phyloP scores from a whole-genome alignment of 83 land plant genomes.

The Thuja plicata region DNA sequence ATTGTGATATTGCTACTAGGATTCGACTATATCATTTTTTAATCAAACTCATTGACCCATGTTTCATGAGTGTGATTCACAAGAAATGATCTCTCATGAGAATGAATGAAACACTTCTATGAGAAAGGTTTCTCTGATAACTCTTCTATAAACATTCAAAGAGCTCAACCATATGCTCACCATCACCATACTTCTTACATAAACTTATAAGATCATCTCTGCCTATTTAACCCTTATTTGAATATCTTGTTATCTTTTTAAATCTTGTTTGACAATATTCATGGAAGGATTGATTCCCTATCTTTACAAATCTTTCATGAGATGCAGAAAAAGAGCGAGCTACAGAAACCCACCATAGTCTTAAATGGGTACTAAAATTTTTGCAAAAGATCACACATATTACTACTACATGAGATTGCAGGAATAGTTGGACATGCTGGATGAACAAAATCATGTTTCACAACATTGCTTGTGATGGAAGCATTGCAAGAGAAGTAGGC shows the following conservation, averaged over 20 bases:
- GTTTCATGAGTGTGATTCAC: too few species aligned
- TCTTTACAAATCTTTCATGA: not conserved
- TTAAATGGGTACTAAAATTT: not conserved
- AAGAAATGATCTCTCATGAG: too few species aligned
- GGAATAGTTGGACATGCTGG: not conserved
- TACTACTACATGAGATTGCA: not conserved
- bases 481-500: not conserved
- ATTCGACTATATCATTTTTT: too few species aligned
- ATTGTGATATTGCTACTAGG: too few species aligned
- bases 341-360: not conserved
- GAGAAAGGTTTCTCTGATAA: not conserved
- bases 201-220: not conserved
- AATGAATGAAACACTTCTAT: too few species aligned
- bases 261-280: not conserved
- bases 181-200: not conserved
- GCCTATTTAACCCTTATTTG: too few species aligned
- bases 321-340: not conserved
- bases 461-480: not conserved
- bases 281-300: constrained; percentile 1
- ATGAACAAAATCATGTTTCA: not conserved
- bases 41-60: too few species aligned
- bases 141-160: not conserved
- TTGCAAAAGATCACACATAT: not conserved
- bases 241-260: not conserved
- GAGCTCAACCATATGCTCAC: not conserved